Base-by-base conservation (phyloP, 176 grass and related monocot species). In the Cymbopogon citratus region DNA sequence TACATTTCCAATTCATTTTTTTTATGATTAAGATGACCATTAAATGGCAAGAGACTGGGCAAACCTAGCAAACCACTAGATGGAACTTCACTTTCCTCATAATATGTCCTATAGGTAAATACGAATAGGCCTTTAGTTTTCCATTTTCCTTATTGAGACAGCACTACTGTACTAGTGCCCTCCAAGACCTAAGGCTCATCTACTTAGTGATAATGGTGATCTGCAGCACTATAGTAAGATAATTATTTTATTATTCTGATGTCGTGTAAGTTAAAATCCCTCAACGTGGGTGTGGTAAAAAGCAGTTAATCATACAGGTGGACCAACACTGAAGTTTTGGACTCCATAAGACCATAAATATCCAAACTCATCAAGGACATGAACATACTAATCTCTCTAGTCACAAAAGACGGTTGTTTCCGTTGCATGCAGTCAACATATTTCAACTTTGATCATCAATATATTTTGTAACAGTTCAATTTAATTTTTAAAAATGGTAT, bases 11-110 rank as follows among this genome's bases (percentile, higher is more conserved):
- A 23, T 60, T 60, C 21, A 52, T 16, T 11, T 69, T 44, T 84
- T 56, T 41, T 57, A 78, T 78, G 54, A 73, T 61, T 38, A n/a
- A 24, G 12, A 75, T 48, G n/a, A 29, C 60, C 39, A 38, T 79
- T 48, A 14, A 21, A 63, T 70, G 15, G 49, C 21, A 13, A 49
- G 38, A 51, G 25, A 62, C 16, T 21, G 12, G 28, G 39, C 35
- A 44, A 63, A 80, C 23, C 8, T 12, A 71, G 18, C 9, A 44
- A 63, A 59, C 59, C 36, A 33, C 28, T 15, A 33, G 69, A 80
- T 39, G 69, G 19, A 80, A 80, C 49, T 62, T 75, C 63, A 80
- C 24, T 75, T 75, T 84, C 61, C 23, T 9, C 6, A 3, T 7
- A 29, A 41, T 12, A 21, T 27, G 14, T 48, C 63, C 31, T 41